phyloP scores from a whole-genome alignment of 2,329 filamentous ascomycete species.

The Colletotrichum euphorbiae region DNA sequence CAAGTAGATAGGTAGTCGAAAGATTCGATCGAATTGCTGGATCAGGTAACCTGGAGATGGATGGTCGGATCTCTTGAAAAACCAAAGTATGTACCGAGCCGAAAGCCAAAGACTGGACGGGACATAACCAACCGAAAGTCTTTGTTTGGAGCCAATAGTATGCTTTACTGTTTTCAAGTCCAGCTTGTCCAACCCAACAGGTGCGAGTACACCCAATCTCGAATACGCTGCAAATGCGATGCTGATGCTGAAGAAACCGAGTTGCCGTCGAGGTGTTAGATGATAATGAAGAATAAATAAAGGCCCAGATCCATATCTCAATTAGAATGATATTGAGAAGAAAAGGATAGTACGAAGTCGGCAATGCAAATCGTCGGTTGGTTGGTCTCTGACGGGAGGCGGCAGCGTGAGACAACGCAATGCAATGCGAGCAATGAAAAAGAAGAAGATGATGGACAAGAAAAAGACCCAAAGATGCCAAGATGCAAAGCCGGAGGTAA shows the following conservation, averaged over 20 bases:
- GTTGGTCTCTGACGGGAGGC: background rate
- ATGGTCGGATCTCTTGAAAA: background rate
- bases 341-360: background rate
- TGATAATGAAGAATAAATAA: background rate
- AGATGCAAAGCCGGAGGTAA: conserved; percentile 48
- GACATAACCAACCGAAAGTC: conserved; percentile 40
- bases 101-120: conserved; percentile 13
- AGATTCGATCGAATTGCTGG: conserved; percentile 10
- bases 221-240: conserved; percentile 7
- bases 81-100: background rate
- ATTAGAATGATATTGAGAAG: background rate
- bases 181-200: no score
- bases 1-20: background rate
- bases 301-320: background rate
- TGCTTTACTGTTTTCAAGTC: no score
- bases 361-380: no score
- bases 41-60: background rate
- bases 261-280: background rate
- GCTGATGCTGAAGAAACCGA: background rate
- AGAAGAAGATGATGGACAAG: conserved; percentile 28
- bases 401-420: conserved; percentile 6
- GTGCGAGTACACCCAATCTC: background rate
- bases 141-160: background rate
- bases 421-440: conserved; percentile 33
- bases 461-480: conserved; percentile 45